phyloP scores from a whole-genome alignment of 2,329 filamentous ascomycete species.

The Lecanicillium sp. region DNA sequence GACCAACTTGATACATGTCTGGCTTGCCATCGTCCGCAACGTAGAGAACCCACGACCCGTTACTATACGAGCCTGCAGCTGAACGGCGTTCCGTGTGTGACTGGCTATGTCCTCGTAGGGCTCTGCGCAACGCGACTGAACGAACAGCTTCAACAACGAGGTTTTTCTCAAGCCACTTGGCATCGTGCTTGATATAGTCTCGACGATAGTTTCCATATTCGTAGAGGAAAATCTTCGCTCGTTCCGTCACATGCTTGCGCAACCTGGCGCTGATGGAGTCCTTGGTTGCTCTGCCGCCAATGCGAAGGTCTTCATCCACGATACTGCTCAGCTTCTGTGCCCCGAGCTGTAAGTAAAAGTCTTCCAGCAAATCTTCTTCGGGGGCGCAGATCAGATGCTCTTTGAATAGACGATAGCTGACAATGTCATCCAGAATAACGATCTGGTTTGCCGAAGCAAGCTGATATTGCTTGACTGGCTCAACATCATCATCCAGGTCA shows the following conservation, averaged over 20 bases:
- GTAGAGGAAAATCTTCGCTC: constrained; percentile 83
- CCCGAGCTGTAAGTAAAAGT: constrained; percentile 77
- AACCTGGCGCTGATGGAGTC: constrained; percentile 63
- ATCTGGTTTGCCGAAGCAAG: constrained; percentile 65
- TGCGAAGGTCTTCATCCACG: constrained; percentile 69
- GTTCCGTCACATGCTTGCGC: constrained; percentile 76
- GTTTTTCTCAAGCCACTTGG: constrained; percentile 84
- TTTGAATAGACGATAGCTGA: constrained; percentile 83
- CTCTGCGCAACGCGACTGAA: constrained; percentile 68
- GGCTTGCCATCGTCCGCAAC: constrained; percentile 60
- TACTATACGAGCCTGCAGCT: constrained; percentile 54
- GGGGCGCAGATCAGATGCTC: constrained; percentile 77
- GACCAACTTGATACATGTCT: constrained; percentile 88
- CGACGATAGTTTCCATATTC: constrained; percentile 62
- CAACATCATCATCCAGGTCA: constrained; percentile 52
- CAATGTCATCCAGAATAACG: constrained; percentile 80
- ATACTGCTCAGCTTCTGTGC: constrained; percentile 67
- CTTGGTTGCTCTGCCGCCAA: constrained; percentile 59
- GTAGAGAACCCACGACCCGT: constrained; percentile 59
- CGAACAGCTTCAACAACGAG: constrained; percentile 71
- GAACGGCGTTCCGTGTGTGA: constrained; percentile 68
- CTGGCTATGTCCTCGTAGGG: constrained; percentile 62
- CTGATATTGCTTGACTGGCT: constrained; percentile 68
- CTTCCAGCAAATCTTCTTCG: constrained; percentile 79
- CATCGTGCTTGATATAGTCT: constrained; percentile 77